Base-by-base conservation (phyloP, 192 early-diverging fungal species). In the Spizellomyces sp. region DNA sequence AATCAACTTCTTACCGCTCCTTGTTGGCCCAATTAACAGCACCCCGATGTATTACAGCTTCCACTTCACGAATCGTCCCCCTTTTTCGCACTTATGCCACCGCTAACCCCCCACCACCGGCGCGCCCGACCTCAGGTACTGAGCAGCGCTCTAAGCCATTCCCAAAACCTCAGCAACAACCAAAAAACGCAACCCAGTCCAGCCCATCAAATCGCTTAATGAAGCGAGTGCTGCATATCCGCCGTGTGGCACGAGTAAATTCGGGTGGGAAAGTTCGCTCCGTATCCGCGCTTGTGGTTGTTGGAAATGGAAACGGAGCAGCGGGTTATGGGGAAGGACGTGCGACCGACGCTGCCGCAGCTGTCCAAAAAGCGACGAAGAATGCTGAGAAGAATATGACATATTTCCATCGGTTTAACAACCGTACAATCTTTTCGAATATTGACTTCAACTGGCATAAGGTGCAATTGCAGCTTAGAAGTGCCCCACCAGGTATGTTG, bases 301-400 rank as follows among this genome's bases (percentile, higher is more conserved):
- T 99, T 6, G 97, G 97, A 6, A 94, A 97, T 73, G 93, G 93
- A 8, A 84, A 89, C 48, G 97, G 97, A 2, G 81, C 90, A 47
- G 95, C 94, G 7, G 96, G 97, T 17, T 96, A 90, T 73, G 97
- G 97, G 19, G 93, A 95, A 77, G 97, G 93, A 19, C 91, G 94
- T 73, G 89, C 91, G 45, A 76, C 85, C 45, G 97, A 98, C 66
- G 82, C 81, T 9, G 78, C 86, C 48, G 81, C 82, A 55, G 95
- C 97, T 4, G 88, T 98, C 47, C 79, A 86, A 63, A 95, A 97
- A 81, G 97, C 97, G 0, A 95, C 93, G 45, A 84, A 87, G 56
- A 64, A 84, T 41, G 97, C 97, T 12, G 92, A 95, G 74, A 94
- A 94, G 77, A 92, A 89, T 75, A 87, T 99, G 89, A 83, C 80